Evolutionary conservation across 345 rosid species (phyloP), one percentile per base, ranked within the genome.

Genomic region (Brassica napus): DNA sequence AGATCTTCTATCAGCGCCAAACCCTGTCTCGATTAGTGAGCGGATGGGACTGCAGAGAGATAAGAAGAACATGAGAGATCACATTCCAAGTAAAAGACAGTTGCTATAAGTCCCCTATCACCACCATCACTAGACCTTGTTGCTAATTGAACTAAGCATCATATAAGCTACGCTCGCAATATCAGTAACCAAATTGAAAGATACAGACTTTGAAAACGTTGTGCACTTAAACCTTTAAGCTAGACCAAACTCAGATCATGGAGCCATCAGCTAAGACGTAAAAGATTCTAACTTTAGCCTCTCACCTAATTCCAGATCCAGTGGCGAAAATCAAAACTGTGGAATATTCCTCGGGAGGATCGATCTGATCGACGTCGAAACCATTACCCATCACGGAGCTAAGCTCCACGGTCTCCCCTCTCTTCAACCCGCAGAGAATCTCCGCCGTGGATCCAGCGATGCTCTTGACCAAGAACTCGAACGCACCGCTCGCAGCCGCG

Each of bases 271-370:
- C 47, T 54, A 77, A 54, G 31, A 49, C 34, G 68, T 59, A 60
- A 66, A 47, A 47, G 54, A 47, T 6, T 47, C 49, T 42, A 39
- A 47, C 54, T 49, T 49, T n/a, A 54, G 8, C 21, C 6, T 28
- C 64, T 44, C 68, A 95, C 97, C 97, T 95, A 74, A 95, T 93
- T 70, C 97, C 97, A 59, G 99, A 90, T 82, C 98, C 98, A 0
- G 98, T 95, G 15, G 99, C 98, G 74, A 93, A 95, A 65, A 93
- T 91, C 82, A 93, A 85, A 72, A 95, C 90, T 35, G 93, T 82
- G 2, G 89, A 82, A 37, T 69, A 87, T 14, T 85, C 79, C 74
- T 83, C 87, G 0, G 98, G 93, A 86, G 94, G 96, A 59, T 87
- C 82, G 80, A 93, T 90, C 65, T 72, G 89, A 61, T 88, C 88